These are phyloP conservation scores for Triticum urartu DNA, from an alignment of 176 grass and related monocot genomes.

Conservation along the genomic window DNA sequence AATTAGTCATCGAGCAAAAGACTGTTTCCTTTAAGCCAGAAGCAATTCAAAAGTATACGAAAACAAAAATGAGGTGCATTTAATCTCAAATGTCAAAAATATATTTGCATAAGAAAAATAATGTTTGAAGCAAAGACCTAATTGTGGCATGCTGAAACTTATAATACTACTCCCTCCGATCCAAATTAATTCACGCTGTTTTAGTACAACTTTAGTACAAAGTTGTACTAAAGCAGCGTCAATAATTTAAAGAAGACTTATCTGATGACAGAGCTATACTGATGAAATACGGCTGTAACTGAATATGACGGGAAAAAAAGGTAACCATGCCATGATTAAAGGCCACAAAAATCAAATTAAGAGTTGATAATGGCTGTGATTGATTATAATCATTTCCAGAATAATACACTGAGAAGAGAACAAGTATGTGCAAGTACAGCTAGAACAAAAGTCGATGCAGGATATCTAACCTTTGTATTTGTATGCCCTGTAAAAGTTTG, in stretches of 20 bases:
- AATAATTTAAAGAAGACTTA: neutral
- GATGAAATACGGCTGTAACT: neutral
- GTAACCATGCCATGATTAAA: neutral
- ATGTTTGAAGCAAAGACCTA: neutral
- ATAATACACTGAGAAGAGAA: neutral
- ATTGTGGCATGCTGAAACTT: neutral
- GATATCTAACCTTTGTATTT: slow-evolving; percentile 84
- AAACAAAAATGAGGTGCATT: neutral
- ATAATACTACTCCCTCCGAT: neutral
- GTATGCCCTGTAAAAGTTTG: slow-evolving; percentile 93
- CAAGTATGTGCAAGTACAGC: neutral
- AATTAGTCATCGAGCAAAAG: neutral
- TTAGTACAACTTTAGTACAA: too few relatives aligned
- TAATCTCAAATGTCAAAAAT: neutral
- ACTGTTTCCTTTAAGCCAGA: neutral
- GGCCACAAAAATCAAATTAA: neutral
- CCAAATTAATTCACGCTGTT: too few relatives aligned
- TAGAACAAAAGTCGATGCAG: neutral
- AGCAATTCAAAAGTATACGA: slow-evolving; percentile 9
- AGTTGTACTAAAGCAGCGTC: too few relatives aligned
- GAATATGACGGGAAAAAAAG: neutral
- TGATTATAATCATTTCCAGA: slow-evolving; percentile 20
- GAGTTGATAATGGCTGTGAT: neutral
- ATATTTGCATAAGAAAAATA: neutral
- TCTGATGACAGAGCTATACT: neutral